Evolutionary conservation across 257 asterid species (phyloP).

Genomic region (Salvia miltiorrhiza): DNA sequence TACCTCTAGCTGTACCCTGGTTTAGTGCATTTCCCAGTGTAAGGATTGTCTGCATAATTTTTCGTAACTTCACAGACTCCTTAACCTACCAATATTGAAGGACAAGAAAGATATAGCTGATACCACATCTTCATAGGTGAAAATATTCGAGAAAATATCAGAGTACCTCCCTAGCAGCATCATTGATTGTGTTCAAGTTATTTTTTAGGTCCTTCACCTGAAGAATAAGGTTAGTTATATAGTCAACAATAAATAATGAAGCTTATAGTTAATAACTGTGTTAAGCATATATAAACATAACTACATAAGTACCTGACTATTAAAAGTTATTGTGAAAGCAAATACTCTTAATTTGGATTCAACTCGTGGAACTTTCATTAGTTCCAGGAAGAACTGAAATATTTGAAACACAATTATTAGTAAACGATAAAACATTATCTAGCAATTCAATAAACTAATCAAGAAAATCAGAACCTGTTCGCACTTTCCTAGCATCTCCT

Average conservation of each 20-base stretch:
- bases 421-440: constrained; percentile 5
- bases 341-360: constrained; percentile 97
- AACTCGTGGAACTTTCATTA: constrained; percentile 97
- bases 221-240: constrained; percentile 30
- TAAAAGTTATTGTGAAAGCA: constrained; percentile 83
- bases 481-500: constrained; percentile 95
- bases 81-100: constrained; percentile 60
- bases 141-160: constrained; percentile 19
- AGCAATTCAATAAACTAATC: constrained; percentile 22
- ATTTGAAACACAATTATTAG: constrained; percentile 22
- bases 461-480: constrained; percentile 66
- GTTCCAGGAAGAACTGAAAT: constrained; percentile 90
- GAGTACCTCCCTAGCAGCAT: constrained; percentile 85
- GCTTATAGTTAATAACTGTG: constrained; percentile 14
- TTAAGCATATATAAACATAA: constrained; percentile 14
- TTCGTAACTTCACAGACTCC: constrained; percentile 80
- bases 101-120: constrained; percentile 27
- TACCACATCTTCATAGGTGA: constrained; percentile 11
- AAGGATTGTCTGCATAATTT: constrained; percentile 95
- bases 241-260: constrained; percentile 10
- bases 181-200: constrained; percentile 67
- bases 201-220: constrained; percentile 83
- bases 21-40: constrained; percentile 96
- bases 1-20: constrained; percentile 99
- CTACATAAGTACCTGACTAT: constrained; percentile 64